Evolutionary conservation across 768 basidiomycete species (phyloP).

Genomic region (Lentinula aciculospora): DNA sequence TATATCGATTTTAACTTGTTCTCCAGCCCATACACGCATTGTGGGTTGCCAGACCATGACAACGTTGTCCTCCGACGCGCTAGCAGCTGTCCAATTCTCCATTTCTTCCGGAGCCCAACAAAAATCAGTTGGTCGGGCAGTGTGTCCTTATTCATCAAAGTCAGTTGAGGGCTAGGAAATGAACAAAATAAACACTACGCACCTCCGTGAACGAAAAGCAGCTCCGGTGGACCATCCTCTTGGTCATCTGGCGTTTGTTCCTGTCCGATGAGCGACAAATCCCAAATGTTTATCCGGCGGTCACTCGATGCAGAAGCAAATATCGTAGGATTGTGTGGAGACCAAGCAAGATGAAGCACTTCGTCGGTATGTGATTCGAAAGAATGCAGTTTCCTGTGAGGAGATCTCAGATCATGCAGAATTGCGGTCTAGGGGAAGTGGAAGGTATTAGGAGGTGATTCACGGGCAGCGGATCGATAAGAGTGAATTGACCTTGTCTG

Average conservation of each 20-base stretch:
- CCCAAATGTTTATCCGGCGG: conserved; percentile 93
- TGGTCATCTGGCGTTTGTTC: conserved; percentile 98
- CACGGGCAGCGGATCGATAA: too few species aligned
- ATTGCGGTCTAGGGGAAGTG: conserved; percentile 59
- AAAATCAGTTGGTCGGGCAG: conserved; percentile 87
- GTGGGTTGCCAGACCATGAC: conserved; percentile 98
- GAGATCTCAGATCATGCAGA: conserved; percentile 79
- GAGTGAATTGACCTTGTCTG: conserved; percentile 67
- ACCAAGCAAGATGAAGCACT: conserved; percentile 93
- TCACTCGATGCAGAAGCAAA: conserved; percentile 96
- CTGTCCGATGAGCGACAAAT: conserved; percentile 82
- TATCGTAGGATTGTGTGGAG: conserved; percentile 85
- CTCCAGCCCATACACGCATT: conserved; percentile 90
- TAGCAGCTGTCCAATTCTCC: conserved; percentile 83
- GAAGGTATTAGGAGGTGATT: background rate
- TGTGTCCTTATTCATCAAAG: conserved; percentile 58
- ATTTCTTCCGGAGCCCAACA: conserved; percentile 85
- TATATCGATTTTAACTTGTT: conserved; percentile 78
- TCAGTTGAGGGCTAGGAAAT: conserved; percentile 8
- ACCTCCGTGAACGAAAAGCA: conserved; percentile 95
- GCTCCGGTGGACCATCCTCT: conserved; percentile 96
- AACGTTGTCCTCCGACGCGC: conserved; percentile 94
- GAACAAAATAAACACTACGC: conserved; percentile 22
- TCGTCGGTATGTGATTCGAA: conserved; percentile 95
- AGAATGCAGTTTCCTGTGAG: conserved; percentile 74